These are phyloP conservation scores for Diutina pseudorugosa DNA, from an alignment of 1,139 yeast species.

Conservation along the genomic window DNA sequence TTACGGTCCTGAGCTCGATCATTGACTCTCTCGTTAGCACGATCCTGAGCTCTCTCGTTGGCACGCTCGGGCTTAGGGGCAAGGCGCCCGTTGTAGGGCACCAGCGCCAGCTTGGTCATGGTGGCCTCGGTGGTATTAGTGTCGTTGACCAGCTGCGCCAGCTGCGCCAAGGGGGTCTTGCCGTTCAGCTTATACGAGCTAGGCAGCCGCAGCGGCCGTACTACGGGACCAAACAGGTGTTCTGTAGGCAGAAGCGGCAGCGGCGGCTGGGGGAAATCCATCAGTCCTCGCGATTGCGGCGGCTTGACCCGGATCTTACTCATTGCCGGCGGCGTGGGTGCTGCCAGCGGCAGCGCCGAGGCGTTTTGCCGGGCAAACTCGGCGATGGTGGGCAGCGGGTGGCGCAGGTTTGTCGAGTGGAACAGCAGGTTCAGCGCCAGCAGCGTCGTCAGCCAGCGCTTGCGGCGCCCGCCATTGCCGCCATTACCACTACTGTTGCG, in stretches of 20 bases:
- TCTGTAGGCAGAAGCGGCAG: neutral
- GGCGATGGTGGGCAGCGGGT: slow-evolving; percentile 4
- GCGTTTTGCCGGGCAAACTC: slow-evolving; percentile 1
- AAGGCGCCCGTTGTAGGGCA: neutral
- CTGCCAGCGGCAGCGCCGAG: too few relatives aligned
- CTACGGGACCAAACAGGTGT: neutral
- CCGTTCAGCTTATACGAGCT: neutral
- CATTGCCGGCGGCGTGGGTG: neutral
- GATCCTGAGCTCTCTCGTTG: too few relatives aligned
- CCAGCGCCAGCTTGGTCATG: neutral
- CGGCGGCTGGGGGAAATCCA: slow-evolving; percentile 1
- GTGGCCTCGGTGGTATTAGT: neutral
- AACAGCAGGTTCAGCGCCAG: slow-evolving; percentile 1
- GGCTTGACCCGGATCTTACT: neutral
- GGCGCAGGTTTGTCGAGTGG: slow-evolving; percentile 2
- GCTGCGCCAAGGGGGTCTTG: neutral
- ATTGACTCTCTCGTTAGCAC: too few relatives aligned
- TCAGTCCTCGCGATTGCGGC: neutral
- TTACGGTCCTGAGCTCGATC: too few relatives aligned
- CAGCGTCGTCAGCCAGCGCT: neutral
- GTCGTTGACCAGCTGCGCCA: too few relatives aligned
- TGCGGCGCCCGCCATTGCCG: neutral
- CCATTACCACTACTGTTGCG: neutral
- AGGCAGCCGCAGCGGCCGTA: neutral
- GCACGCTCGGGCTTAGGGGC: neutral